A percentile compares a stretch with the other conserved stretches of the same genome.
phyloP scores from a whole-genome alignment of 768 basidiomycete species.

The Tylopilus vinaceipallidus region DNA sequence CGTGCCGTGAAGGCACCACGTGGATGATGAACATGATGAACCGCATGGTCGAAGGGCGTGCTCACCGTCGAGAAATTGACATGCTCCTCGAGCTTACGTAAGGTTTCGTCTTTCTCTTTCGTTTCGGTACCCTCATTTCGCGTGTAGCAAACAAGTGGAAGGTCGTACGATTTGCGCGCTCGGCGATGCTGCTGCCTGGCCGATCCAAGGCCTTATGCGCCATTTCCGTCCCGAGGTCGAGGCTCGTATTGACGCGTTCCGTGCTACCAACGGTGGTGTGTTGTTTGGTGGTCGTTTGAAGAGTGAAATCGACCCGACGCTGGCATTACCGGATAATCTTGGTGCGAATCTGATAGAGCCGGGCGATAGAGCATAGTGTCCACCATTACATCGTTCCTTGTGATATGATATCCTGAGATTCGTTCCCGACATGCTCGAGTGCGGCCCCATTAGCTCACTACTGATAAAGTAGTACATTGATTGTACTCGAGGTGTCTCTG shows the following conservation, averaged over 20 bases:
- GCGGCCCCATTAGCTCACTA: too few relatives aligned
- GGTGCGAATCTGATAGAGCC: constrained; percentile 49
- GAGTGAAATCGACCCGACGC: constrained; percentile 61
- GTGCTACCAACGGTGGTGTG: constrained; percentile 74
- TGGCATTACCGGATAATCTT: constrained; percentile 75
- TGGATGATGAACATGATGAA: constrained; percentile 99
- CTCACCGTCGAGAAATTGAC: constrained; percentile 92
- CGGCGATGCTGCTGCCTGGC: constrained; percentile 98
- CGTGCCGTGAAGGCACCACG: constrained; percentile 91
- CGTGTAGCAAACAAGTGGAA: constrained; percentile 86
- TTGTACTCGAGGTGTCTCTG: too few relatives aligned
- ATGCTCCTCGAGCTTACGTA: constrained; percentile 96
- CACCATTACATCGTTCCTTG: background rate
- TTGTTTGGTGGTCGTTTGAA: constrained; percentile 83
- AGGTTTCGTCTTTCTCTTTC: constrained; percentile 22
- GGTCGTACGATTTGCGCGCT: constrained; percentile 96
- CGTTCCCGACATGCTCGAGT: too few relatives aligned
- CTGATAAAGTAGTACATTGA: too few relatives aligned
- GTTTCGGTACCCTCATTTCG: background rate
- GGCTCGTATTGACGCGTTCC: constrained; percentile 76
- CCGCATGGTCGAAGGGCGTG: constrained; percentile 89
- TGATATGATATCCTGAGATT: constrained; percentile 5
- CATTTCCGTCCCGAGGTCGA: constrained; percentile 98
- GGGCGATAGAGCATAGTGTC: constrained; percentile 31
- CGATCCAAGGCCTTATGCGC: constrained; percentile 95